Evolutionary conservation across 2,329 filamentous ascomycete genomes (phyloP), one percentile per base, ranked within the genome.

Genomic region (Lachnellula hyalina): DNA sequence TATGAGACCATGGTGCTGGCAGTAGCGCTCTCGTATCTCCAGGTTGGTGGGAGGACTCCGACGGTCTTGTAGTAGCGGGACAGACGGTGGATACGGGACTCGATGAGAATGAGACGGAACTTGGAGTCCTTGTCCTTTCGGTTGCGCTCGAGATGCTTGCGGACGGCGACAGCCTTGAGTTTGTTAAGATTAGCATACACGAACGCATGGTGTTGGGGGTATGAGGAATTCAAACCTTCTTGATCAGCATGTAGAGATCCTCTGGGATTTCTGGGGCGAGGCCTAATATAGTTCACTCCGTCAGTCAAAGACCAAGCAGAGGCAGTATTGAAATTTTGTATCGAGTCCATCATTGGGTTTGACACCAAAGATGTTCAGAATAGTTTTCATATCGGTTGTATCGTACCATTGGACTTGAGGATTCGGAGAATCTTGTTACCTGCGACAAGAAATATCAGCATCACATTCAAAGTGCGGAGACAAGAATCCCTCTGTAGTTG

Each of bases 101-200:
- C 94, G 80, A 99, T 96, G 71, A 99, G 89, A 93, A 99, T 99
- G 67, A 99, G 90, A 75, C 94, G 93, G 90, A 99, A 99, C 85
- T 99, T 99, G 84, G 87, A 90, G 85, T 99, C 94, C 84, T 91
- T 96, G 85, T 99, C 94, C 87, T 99, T 99, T 81, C 94, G 93
- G 88, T 99, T 99, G 80, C 90, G 90, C 86, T 96, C 91, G 69
- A 99, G 90, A 82, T 99, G 95, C 90, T 99, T 99, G 82, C 94
- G 93, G 82, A 99, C 94, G 74, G 92, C 88, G 71, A 96, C 92
- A 70, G 92, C 92, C 91, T 69, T 47, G 25, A 38, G 21, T 19
- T 47, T 55, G 38, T 15, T 23, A n/a, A 25, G n/a, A 49, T 65
- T 65, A 68, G 60, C 41, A 59, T 54, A 32, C 23, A n/a, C 28